Percentiles rank a stretch among this genome's conserved stretches.
Evolutionary conservation across 768 basidiomycete genomes (phyloP).

Genomic region (Hortiboletus flavorubellus): DNA sequence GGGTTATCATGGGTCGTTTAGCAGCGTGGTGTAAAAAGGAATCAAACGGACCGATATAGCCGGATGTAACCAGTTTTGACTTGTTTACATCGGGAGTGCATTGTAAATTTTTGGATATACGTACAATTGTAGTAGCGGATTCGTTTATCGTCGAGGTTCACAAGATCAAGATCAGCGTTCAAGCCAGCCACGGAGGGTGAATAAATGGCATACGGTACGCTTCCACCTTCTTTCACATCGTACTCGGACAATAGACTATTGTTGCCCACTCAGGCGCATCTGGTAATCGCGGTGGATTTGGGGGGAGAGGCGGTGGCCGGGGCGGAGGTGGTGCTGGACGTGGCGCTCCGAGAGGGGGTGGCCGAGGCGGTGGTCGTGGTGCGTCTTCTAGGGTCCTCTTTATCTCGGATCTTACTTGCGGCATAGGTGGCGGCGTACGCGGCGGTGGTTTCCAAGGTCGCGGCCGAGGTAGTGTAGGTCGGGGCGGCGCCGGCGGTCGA

Average conservation of each 20-base stretch:
- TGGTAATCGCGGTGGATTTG: conserved; percentile 76
- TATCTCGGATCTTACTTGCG: background rate
- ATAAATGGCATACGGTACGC: conserved; percentile 37
- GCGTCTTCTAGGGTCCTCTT: conserved; percentile 5
- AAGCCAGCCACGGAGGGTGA: conserved; percentile 12
- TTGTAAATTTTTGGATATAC: conserved; percentile 12
- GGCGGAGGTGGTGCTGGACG: conserved; percentile 36
- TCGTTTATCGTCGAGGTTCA: background rate
- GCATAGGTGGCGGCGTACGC: conserved; percentile 12
- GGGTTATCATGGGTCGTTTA: no score
- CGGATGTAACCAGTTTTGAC: conserved; percentile 1
- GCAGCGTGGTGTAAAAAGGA: no score
- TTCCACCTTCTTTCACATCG: background rate
- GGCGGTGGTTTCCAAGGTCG: conserved; percentile 30
- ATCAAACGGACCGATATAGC: background rate
- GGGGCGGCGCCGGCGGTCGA: conserved; percentile 44
- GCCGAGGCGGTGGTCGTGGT: conserved; percentile 43
- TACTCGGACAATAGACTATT: background rate
- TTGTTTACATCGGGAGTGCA: conserved; percentile 6
- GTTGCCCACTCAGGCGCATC: conserved; percentile 43
- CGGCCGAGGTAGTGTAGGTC: conserved; percentile 36
- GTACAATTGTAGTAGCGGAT: background rate
- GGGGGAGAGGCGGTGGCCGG: conserved; percentile 40
- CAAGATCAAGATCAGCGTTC: conserved; percentile 14
- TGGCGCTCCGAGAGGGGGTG: conserved; percentile 39